Evolutionary conservation across 1,284 basidiomycete species (phyloP).

Genomic region (Macrocystidia cucumis): DNA sequence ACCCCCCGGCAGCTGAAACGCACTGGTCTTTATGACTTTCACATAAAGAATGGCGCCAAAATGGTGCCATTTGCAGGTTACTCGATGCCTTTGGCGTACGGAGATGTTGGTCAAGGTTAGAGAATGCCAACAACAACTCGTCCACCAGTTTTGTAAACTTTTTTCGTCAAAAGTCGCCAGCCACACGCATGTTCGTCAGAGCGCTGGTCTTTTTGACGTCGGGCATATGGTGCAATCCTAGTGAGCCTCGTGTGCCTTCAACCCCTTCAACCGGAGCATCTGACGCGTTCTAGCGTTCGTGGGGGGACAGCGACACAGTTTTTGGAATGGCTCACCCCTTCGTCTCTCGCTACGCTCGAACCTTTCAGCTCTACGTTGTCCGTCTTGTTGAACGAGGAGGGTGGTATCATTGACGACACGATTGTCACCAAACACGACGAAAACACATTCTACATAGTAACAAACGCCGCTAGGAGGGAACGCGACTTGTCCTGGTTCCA

Average conservation of each 20-base stretch:
- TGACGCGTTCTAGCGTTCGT: slow-evolving; percentile 45
- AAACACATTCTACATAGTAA: slow-evolving; percentile 91
- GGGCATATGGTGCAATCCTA: slow-evolving; percentile 95
- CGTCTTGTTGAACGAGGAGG: slow-evolving; percentile 81
- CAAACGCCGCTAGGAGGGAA: slow-evolving; percentile 86
- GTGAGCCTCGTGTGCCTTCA: slow-evolving; percentile 25
- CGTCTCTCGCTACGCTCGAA: slow-evolving; percentile 61
- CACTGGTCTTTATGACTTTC: slow-evolving; percentile 90
- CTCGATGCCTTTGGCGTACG: slow-evolving; percentile 90
- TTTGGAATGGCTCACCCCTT: slow-evolving; percentile 81
- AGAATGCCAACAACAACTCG: slow-evolving; percentile 7
- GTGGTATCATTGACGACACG: slow-evolving; percentile 95
- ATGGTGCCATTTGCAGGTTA: slow-evolving; percentile 98
- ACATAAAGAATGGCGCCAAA: slow-evolving; percentile 80
- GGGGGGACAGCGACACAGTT: slow-evolving; percentile 73
- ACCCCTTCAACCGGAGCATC: slow-evolving; percentile 3
- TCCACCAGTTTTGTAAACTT: slow-evolving; percentile 8
- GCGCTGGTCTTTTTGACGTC: slow-evolving; percentile 92
- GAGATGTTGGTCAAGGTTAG: slow-evolving; percentile 73
- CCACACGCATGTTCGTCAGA: slow-evolving; percentile 84
- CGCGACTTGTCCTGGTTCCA: slow-evolving; percentile 80
- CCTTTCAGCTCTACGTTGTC: slow-evolving; percentile 78
- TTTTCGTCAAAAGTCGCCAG: slow-evolving; percentile 86
- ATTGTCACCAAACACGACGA: slow-evolving; percentile 78
- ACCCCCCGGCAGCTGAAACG: slow-evolving; percentile 35